phyloP scores from a whole-genome alignment of 2,329 filamentous ascomycete species.

The Pseudogymnoascus sp. region DNA sequence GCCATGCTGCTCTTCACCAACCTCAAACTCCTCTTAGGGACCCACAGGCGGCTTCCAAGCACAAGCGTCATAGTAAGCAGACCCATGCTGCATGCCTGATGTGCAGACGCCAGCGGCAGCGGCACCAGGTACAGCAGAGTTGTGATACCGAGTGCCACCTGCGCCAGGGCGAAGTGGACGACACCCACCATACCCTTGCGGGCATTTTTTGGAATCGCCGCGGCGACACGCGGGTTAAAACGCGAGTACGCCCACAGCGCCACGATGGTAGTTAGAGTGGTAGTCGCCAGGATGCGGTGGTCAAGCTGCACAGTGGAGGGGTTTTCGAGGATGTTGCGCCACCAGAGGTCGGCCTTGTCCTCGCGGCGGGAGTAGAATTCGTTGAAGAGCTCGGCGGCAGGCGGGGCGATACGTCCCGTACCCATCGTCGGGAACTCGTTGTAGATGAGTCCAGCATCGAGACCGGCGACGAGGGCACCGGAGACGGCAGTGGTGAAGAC shows the following conservation, averaged over 20 bases:
- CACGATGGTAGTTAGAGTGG: slow-evolving; percentile 76
- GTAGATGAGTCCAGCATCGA: slow-evolving; percentile 95
- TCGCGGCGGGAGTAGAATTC: slow-evolving; percentile 73
- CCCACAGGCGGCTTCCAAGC: slow-evolving; percentile 67
- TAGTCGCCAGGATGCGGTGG: slow-evolving; percentile 84
- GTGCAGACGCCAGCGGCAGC: slow-evolving; percentile 74
- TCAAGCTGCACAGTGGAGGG: slow-evolving; percentile 92
- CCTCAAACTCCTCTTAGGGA: slow-evolving; percentile 58
- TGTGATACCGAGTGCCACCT: slow-evolving; percentile 79
- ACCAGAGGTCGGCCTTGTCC: slow-evolving; percentile 79
- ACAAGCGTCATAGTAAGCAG: slow-evolving; percentile 76
- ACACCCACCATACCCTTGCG: slow-evolving; percentile 67
- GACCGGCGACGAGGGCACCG: slow-evolving; percentile 83
- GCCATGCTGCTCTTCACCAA: slow-evolving; percentile 41
- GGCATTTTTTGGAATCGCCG: slow-evolving; percentile 54
- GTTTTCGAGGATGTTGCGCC: slow-evolving; percentile 97
- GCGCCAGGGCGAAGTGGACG: slow-evolving; percentile 72
- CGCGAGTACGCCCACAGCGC: slow-evolving; percentile 75
- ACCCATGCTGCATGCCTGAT: slow-evolving; percentile 85
- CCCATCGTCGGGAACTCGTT: slow-evolving; percentile 99
- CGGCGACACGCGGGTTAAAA: slow-evolving; percentile 47
- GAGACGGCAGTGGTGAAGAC: slow-evolving; percentile 90
- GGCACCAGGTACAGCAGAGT: slow-evolving; percentile 94
- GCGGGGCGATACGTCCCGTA: slow-evolving; percentile 63
- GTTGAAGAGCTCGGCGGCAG: slow-evolving; percentile 74